phyloP scores from a whole-genome alignment of 306 rosid genomes.

The Vicia villosa region DNA sequence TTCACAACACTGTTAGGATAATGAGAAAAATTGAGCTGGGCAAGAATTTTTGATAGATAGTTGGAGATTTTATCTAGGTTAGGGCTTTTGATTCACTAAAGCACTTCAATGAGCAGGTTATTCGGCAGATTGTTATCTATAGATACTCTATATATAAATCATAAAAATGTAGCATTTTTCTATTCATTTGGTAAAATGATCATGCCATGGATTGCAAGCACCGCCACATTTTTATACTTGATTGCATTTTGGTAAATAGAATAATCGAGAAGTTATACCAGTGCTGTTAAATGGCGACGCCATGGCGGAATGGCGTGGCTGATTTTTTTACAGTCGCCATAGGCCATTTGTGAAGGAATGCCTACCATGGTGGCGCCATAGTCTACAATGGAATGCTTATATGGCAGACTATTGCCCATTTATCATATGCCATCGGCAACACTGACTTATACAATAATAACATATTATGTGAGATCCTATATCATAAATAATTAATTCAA shows the following conservation, averaged over 20 bases:
- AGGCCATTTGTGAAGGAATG: not conserved
- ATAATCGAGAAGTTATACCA: not conserved
- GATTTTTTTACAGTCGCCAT: not conserved
- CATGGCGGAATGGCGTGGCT: not conserved
- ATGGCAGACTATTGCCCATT: not conserved
- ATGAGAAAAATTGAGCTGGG: constrained; percentile 91
- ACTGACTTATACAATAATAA: too few relatives aligned
- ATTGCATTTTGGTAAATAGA: not conserved
- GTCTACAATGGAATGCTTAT: not conserved
- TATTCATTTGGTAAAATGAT: constrained; percentile 25
- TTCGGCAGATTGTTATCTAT: constrained; percentile 18
- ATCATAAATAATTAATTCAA: too few relatives aligned
- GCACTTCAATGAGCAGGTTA: constrained; percentile 30
- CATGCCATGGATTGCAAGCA: constrained; percentile 30
- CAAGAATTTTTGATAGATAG: constrained; percentile 75
- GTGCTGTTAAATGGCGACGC: not conserved
- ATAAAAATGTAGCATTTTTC: constrained; percentile 29
- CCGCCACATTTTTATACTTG: not conserved
- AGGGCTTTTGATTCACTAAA: constrained; percentile 42
- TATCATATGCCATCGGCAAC: too few relatives aligned
- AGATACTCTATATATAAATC: constrained; percentile 28
- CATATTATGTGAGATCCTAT: too few relatives aligned
- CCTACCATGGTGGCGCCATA: not conserved
- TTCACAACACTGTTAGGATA: constrained; percentile 75
- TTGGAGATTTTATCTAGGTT: constrained; percentile 32